phyloP scores from a whole-genome alignment of 306 rosid species.

The Geum urbanum region DNA sequence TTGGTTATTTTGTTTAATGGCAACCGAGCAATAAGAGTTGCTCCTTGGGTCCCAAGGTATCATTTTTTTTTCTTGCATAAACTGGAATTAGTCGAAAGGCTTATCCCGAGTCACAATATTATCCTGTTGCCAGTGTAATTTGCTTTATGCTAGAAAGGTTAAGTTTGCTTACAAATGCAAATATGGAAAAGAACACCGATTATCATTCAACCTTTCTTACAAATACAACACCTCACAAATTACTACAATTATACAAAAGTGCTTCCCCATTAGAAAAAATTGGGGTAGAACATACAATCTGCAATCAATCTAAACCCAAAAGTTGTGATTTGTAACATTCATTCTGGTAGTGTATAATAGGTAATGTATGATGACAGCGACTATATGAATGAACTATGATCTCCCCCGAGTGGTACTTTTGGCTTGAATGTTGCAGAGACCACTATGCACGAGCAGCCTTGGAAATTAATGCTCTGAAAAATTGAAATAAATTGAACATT shows the following conservation, averaged over 20 bases:
- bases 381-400: conserved; percentile 62
- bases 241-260: background rate
- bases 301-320: background rate
- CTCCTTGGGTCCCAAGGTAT: too few relatives aligned
- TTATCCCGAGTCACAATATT: too few relatives aligned
- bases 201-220: background rate
- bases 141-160: background rate
- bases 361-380: background rate
- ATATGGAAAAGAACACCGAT: background rate
- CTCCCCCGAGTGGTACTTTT: conserved; percentile 83
- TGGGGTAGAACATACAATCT: conserved; percentile 1
- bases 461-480: conserved; percentile 67
- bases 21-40: background rate
- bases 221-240: background rate
- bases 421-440: conserved; percentile 66
- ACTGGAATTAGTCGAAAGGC: too few relatives aligned
- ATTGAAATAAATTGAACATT: too few relatives aligned
- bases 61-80: too few relatives aligned
- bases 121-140: background rate
- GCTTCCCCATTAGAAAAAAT: background rate
- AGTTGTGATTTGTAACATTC: background rate
- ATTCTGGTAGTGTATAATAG: too few relatives aligned
- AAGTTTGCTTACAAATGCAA: background rate
- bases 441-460: conserved; percentile 55
- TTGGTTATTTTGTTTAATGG: background rate